Evolutionary conservation across 768 basidiomycete genomes (phyloP).

Genomic region (Vishniacozyma victoriae): DNA sequence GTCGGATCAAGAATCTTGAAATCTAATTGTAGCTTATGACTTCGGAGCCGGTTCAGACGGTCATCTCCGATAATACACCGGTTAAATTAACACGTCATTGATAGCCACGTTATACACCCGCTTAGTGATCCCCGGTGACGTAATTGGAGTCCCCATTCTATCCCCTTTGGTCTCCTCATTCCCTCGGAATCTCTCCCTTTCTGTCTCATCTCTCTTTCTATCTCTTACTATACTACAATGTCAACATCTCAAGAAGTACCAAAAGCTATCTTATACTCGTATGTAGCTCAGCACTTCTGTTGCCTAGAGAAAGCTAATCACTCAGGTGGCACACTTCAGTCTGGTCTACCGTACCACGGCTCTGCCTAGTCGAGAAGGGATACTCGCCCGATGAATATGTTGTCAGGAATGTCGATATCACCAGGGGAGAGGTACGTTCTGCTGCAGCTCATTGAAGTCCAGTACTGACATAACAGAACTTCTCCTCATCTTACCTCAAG

Average conservation of each 20-base stretch:
- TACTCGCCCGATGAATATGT: constrained; percentile 72
- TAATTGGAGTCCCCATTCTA: too few species aligned
- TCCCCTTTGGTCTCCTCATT: too few species aligned
- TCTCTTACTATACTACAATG: too few species aligned
- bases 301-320: neutral
- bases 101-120: too few species aligned
- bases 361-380: constrained; percentile 63
- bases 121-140: too few species aligned
- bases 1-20: too few species aligned
- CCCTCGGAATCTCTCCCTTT: too few species aligned
- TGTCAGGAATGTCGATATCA: constrained; percentile 51
- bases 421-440: constrained; percentile 55
- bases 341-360: constrained; percentile 45
- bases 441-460: neutral
- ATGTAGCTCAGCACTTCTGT: constrained; percentile 9
- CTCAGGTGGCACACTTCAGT: constrained; percentile 38
- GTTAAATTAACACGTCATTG: too few species aligned
- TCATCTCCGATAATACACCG: too few species aligned
- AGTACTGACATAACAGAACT: constrained; percentile 53
- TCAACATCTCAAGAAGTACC: constrained; percentile 32
- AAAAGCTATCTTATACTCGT: constrained; percentile 78
- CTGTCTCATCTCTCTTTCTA: too few species aligned
- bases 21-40: too few species aligned
- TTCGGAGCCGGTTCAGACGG: too few species aligned
- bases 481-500: constrained; percentile 59